phyloP scores from a whole-genome alignment of 768 basidiomycete species.

The Kwoniella sp. region DNA sequence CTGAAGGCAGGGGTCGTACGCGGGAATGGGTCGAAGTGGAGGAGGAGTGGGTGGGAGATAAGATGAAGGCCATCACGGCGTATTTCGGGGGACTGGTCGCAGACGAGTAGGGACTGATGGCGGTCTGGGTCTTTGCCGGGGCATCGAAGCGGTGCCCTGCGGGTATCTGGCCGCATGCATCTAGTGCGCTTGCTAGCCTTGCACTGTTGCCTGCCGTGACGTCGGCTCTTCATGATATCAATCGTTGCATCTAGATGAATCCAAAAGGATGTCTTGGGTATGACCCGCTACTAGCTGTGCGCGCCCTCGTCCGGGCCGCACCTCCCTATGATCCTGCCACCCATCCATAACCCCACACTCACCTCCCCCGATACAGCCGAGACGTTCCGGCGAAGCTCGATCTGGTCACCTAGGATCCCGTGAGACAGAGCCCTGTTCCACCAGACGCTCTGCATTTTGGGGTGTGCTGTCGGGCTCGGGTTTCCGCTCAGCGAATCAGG shows the following conservation, averaged over 20 bases:
- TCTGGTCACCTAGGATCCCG: constrained; percentile 64
- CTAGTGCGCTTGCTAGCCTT: too few species aligned
- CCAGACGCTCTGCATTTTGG: constrained; percentile 60
- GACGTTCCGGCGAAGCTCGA: constrained; percentile 49
- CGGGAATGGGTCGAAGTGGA: constrained; percentile 77
- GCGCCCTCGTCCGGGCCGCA: neutral
- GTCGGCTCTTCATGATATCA: too few species aligned
- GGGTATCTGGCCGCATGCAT: too few species aligned
- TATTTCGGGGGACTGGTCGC: constrained; percentile 79
- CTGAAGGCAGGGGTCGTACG: constrained; percentile 13
- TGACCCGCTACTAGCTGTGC: too few species aligned
- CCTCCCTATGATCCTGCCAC: constrained; percentile 5
- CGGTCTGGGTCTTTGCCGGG: neutral
- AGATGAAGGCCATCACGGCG: constrained; percentile 89
- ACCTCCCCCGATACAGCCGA: neutral
- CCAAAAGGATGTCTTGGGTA: too few species aligned
- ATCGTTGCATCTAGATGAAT: too few species aligned
- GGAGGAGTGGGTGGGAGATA: constrained; percentile 92
- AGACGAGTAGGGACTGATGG: constrained; percentile 10
- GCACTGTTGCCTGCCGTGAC: neutral
- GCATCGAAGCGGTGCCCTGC: neutral
- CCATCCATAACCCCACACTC: constrained; percentile 18
- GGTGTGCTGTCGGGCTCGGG: too few species aligned
- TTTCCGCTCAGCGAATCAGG: too few species aligned
- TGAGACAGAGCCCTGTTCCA: constrained; percentile 65